Base-by-base conservation (phyloP, 2,329 filamentous ascomycete genomes). In the Chaetomiaceae sp. region DNA sequence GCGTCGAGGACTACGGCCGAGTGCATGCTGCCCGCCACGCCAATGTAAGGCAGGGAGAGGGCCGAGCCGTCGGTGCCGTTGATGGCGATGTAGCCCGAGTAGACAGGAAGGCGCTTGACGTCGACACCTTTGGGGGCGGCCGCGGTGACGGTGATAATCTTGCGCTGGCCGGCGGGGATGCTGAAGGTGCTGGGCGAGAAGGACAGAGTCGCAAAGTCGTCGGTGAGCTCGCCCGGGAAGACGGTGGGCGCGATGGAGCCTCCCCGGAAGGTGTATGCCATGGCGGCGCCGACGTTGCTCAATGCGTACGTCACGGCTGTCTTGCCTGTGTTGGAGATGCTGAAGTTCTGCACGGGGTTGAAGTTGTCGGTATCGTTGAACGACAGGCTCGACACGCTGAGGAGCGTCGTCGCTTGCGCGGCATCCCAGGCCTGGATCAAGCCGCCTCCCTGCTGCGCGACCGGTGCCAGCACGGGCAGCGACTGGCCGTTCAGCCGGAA, bases 291-390 rank as follows among this genome's bases (percentile, higher is more conserved):
- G 6, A 75, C 65, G 55, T 82, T 72, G 23, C 71, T 72, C 10
- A 86, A 67, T 7, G 71, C 69, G 66, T 82, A 84, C 5, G 75
- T 77, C 45, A 81, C 65, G 0, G 71, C 65, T 21, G 71, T 68
- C 14, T 66, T 66, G 41, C 76, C 78, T 5, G 71, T 70, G 69
- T 86, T 86, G 60, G 67, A 73, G 58, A 86, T 72, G 34, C 71
- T 75, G 62, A 86, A 82, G 57, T 75, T 74, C 38, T 75, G 68
- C 2, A 68, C 70, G 10, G 70, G 65, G 41, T 65, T 64, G 56
- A 82, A 76, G 70, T 85, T 65, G 58, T 80, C 78, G 0, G 81
- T 82, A 64, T 86, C 82, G 63, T 86, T 85, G 68, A 85, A 84
- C 3, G 79, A 75, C 13, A 86, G 67, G 64, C 76, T 79, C n/a